phyloP scores from a whole-genome alignment of 768 basidiomycete species.

The Leucosporidium yakuticum region DNA sequence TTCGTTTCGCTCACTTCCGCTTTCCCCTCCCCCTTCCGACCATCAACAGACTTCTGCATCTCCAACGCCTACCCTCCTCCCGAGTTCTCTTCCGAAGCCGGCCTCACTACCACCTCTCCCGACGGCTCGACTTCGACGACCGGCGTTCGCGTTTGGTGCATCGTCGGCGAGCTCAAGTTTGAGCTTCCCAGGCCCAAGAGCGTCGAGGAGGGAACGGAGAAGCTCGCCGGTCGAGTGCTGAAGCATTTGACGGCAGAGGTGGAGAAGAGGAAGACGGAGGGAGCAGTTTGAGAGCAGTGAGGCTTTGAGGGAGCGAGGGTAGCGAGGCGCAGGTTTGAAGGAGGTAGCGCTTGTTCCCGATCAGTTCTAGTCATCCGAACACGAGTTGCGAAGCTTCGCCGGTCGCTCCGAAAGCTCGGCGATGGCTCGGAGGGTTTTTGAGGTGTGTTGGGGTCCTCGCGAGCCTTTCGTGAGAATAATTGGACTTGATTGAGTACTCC shows the following conservation, averaged over 20 bases:
- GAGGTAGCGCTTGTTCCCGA: too few relatives aligned
- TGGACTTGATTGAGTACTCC: too few relatives aligned
- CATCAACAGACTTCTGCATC: neutral
- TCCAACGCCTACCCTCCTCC: neutral
- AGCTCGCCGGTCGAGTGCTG: slow-evolving; percentile 9
- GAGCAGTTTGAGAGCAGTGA: neutral
- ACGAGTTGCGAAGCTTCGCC: too few relatives aligned
- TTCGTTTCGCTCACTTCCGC: neutral
- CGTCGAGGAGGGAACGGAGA: slow-evolving; percentile 4
- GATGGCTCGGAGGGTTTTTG: too few relatives aligned
- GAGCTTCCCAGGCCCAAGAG: slow-evolving; percentile 7
- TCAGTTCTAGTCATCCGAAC: too few relatives aligned
- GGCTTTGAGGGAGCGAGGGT: too few relatives aligned
- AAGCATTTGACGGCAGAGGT: slow-evolving; percentile 1
- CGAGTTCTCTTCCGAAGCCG: neutral
- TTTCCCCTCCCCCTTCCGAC: neutral
- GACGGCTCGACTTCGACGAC: neutral
- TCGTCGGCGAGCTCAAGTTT: slow-evolving; percentile 5
- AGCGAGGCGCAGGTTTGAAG: too few relatives aligned
- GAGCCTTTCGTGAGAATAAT: too few relatives aligned
- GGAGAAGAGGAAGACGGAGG: neutral
- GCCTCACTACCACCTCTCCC: too few relatives aligned
- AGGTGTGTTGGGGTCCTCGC: too few relatives aligned
- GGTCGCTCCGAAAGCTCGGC: too few relatives aligned
- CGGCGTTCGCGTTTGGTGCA: neutral